phyloP scores from a whole-genome alignment of 306 rosid species.

The Malus fusca region DNA sequence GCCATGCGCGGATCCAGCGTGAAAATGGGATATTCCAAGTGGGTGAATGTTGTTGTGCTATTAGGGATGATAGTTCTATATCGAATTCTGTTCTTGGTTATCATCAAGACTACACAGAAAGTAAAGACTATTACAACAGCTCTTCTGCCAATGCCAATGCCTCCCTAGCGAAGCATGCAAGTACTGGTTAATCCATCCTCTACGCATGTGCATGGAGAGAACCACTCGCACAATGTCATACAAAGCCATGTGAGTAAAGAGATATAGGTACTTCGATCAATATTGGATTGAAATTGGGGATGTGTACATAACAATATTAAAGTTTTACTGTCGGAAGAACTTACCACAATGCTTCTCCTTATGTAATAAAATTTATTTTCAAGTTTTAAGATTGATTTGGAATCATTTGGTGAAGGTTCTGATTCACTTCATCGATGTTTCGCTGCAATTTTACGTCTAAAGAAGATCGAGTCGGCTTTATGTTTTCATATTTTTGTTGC shows the following conservation, averaged over 20 bases:
- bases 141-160: background rate
- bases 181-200: slow-evolving; percentile 12
- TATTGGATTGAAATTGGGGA: too few relatives aligned
- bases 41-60: slow-evolving; percentile 51
- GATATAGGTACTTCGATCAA: background rate
- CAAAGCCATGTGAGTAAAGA: background rate
- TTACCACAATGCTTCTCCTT: too few relatives aligned
- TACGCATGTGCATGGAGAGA: slow-evolving; percentile 1
- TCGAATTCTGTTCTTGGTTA: slow-evolving; percentile 37
- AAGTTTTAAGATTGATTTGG: too few relatives aligned
- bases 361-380: too few relatives aligned
- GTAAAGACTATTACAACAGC: slow-evolving; percentile 19
- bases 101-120: slow-evolving; percentile 40
- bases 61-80: slow-evolving; percentile 50
- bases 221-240: background rate
- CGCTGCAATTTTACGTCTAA: too few relatives aligned
- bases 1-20: background rate
- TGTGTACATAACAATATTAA: too few relatives aligned
- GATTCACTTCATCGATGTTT: too few relatives aligned
- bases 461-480: too few relatives aligned
- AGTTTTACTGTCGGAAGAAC: too few relatives aligned
- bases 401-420: too few relatives aligned
- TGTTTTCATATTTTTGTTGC: too few relatives aligned
- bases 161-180: slow-evolving; percentile 4
- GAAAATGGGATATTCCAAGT: slow-evolving; percentile 47